Evolutionary conservation across 352 stramenopile species (phyloP).

Genomic region (Globisporangium heterothallicum): DNA sequence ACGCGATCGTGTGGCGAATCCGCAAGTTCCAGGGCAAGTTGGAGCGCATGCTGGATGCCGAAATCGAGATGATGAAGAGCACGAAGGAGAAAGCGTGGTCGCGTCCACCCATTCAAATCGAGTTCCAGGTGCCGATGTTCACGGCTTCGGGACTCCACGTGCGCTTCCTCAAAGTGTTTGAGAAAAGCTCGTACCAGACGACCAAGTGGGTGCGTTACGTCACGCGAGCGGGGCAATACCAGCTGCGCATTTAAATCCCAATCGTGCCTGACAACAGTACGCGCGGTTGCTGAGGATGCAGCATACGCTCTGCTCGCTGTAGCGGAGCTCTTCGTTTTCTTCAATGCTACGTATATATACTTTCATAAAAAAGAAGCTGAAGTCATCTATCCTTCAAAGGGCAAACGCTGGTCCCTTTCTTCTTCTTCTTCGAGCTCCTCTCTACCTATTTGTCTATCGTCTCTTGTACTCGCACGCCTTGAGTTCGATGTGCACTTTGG

Average conservation of each 20-base stretch:
- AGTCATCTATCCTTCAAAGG: too few relatives aligned
- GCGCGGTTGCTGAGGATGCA: not conserved
- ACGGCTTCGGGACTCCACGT: slow-evolving; percentile 97
- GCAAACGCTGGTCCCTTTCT: not conserved
- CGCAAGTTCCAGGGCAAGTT: slow-evolving; percentile 95
- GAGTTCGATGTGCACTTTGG: slow-evolving; percentile 52
- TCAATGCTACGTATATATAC: slow-evolving; percentile 3
- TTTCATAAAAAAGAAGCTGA: not conserved
- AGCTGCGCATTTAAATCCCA: slow-evolving; percentile 94
- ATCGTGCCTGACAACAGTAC: too few relatives aligned
- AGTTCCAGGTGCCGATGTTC: slow-evolving; percentile 99
- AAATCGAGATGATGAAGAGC: slow-evolving; percentile 96
- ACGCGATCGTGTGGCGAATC: slow-evolving; percentile 97
- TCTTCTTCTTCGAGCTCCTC: not conserved
- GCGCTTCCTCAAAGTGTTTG: slow-evolving; percentile 97
- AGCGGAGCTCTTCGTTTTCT: not conserved
- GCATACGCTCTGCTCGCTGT: too few relatives aligned
- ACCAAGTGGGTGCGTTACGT: slow-evolving; percentile 99
- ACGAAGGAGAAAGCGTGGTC: slow-evolving; percentile 96
- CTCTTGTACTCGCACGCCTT: slow-evolving; percentile 86
- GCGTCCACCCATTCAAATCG: slow-evolving; percentile 94
- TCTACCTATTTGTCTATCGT: slow-evolving; percentile 29
- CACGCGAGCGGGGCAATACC: slow-evolving; percentile 96
- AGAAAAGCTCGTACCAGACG: slow-evolving; percentile 97
- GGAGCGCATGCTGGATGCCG: slow-evolving; percentile 93